phyloP scores from a whole-genome alignment of 2,329 filamentous ascomycete genomes.

The Byssoonygena ceratinophila region DNA sequence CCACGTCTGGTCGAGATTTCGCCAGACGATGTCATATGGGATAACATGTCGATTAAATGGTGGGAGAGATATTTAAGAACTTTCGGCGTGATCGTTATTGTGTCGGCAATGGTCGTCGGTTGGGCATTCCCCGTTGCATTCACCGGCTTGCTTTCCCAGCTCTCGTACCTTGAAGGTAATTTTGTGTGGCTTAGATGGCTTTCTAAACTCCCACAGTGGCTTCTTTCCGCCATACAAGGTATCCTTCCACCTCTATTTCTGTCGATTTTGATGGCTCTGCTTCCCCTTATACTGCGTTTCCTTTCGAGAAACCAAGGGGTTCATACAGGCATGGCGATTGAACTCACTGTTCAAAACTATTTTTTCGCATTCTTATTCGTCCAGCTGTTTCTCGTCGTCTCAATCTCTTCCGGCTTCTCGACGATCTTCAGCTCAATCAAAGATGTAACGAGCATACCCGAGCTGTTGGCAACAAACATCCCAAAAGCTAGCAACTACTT shows the following conservation, averaged over 20 bases:
- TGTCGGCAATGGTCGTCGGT: constrained; percentile 67
- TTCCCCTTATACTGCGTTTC: constrained; percentile 67
- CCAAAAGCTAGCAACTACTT: constrained; percentile 91
- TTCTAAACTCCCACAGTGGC: constrained; percentile 46
- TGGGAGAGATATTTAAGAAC: constrained; percentile 77
- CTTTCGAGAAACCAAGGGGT: constrained; percentile 65
- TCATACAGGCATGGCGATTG: constrained; percentile 68
- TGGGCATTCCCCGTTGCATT: constrained; percentile 89
- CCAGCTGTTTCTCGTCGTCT: constrained; percentile 87
- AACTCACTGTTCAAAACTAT: constrained; percentile 78
- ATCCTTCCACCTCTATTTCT: constrained; percentile 71
- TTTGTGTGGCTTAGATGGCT: constrained; percentile 64
- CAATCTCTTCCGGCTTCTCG: constrained; percentile 65
- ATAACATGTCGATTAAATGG: constrained; percentile 93
- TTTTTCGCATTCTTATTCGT: constrained; percentile 94
- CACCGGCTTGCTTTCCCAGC: constrained; percentile 69
- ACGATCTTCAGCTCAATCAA: constrained; percentile 55
- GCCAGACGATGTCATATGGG: constrained; percentile 87
- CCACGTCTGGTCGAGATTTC: constrained; percentile 88
- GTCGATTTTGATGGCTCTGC: constrained; percentile 63
- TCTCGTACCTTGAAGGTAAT: constrained; percentile 56
- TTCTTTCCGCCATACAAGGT: constrained; percentile 67
- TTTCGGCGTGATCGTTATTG: constrained; percentile 52
- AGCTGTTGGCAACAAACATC: constrained; percentile 64
- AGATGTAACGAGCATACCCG: constrained; percentile 57